Evolutionary conservation across 2,329 filamentous ascomycete genomes (phyloP).

Genomic region (Ascomycota sp.): DNA sequence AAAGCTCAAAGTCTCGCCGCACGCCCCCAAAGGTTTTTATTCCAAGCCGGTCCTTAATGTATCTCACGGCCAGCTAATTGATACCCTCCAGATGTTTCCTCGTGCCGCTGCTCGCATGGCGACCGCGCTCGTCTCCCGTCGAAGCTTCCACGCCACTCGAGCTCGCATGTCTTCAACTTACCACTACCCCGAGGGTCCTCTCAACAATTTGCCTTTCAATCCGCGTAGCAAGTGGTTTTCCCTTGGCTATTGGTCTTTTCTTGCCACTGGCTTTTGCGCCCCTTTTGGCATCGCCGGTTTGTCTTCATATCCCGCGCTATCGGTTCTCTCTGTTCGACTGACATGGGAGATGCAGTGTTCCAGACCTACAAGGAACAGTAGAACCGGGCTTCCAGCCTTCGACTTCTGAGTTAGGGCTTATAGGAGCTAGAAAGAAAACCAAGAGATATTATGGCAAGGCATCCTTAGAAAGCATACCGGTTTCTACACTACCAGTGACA

Average conservation of each 20-base stretch:
- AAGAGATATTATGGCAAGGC: background rate
- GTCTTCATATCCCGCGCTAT: slow-evolving; percentile 11
- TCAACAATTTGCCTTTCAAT: slow-evolving; percentile 94
- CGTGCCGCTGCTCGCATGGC: slow-evolving; percentile 45
- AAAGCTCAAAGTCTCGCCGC: slow-evolving; percentile 3
- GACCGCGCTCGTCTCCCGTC: slow-evolving; percentile 56
- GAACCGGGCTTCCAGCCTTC: slow-evolving; percentile 5
- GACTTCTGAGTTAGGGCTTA: slow-evolving; percentile 3
- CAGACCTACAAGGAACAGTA: slow-evolving; percentile 21
- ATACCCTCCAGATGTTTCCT: slow-evolving; percentile 54
- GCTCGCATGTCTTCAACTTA: slow-evolving; percentile 73
- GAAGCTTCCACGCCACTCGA: slow-evolving; percentile 85
- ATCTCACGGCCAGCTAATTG: slow-evolving; percentile 18
- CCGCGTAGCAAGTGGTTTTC: slow-evolving; percentile 73
- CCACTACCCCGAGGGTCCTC: slow-evolving; percentile 95
- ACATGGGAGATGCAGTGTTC: slow-evolving; percentile 20
- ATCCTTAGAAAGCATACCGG: background rate
- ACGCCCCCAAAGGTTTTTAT: slow-evolving; percentile 3
- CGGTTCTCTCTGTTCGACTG: slow-evolving; percentile 1
- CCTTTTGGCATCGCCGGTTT: slow-evolving; percentile 44
- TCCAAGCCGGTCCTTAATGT: slow-evolving; percentile 2
- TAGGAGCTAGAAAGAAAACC: slow-evolving; percentile 6
- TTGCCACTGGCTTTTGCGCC: slow-evolving; percentile 31
- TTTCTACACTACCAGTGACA: no score
- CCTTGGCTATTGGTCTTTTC: slow-evolving; percentile 62